Conservation (phyloP, 225 moss, liverwort and hornwort genomes). For the Anthoceros angustus region DNA sequence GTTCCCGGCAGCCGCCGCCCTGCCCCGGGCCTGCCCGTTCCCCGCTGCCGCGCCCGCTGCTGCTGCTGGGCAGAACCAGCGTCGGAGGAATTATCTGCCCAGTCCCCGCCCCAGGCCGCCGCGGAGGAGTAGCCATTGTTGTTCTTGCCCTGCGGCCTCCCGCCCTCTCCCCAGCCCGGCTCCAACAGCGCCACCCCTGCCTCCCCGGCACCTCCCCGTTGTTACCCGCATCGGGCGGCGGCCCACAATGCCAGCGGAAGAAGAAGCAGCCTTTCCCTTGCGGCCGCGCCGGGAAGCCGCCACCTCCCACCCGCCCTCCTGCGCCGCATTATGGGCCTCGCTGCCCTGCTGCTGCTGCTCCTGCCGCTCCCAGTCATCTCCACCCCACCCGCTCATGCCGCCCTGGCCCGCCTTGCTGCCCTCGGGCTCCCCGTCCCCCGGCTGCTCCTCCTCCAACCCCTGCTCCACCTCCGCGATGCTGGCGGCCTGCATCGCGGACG, state of each 20-base stretch:
- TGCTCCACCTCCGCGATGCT: background rate
- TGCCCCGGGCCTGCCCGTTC: too few relatives aligned
- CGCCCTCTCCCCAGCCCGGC: too few relatives aligned
- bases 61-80: too few relatives aligned
- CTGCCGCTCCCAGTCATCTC: background rate
- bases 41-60: too few relatives aligned
- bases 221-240: too few relatives aligned
- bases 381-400: background rate
- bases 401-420: background rate
- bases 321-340: background rate
- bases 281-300: too few relatives aligned
- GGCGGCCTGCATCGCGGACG: background rate
- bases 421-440: background rate
- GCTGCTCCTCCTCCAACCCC: background rate
- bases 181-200: too few relatives aligned
- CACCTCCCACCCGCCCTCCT: background rate
- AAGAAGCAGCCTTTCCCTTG: background rate
- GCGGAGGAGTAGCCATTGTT: background rate
- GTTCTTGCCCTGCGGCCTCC: slow-evolving; percentile 1
- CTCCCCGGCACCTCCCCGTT: too few relatives aligned
- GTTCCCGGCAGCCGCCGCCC: too few relatives aligned
- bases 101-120: background rate
- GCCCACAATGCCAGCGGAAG: too few relatives aligned
- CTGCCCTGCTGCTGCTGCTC: too few relatives aligned
- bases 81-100: background rate